Evolutionary conservation across 1,139 yeast species (phyloP), one percentile per base, ranked within the genome.

Genomic region (Kodamaea sp.): DNA sequence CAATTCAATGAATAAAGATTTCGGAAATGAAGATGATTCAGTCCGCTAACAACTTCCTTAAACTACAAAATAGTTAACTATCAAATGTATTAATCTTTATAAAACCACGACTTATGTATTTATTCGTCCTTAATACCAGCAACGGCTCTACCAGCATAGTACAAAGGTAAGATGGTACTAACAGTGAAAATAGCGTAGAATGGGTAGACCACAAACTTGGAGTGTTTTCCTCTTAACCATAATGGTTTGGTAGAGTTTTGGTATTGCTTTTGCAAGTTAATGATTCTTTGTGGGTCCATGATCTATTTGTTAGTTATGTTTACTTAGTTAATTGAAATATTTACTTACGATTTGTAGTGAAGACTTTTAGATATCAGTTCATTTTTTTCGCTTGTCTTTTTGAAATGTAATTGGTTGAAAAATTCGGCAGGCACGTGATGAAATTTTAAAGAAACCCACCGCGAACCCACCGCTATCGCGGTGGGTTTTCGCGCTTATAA

Each of bases 161-260:
- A 79, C 52, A 84, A 69, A 54, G 95, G 86, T 49, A 79, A 76
- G 49, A 77, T 75, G 42, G 88, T 76, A 53, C 89, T 73, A 47
- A 84, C 74, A 48, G 90, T 73, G 72, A 89, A 85, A 52, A 86
- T 73, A 52, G 89, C 94, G 75, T 81, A 86, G 79, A 84, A 90
- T 63, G 97, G 97, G 70, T 84, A 86, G 54, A 89, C 78, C 63
- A 84, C 70, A 59, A 78, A 70, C 71, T 86, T 87, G 53, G 96
- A 81, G 70, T 90, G 81, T 50, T 71, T 63, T 35, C 75, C 75
- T 75, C 83, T 81, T 74, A 80, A 70, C 88, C 87, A 84, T 63
- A 84, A 75, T 58, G 82, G 84, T 68, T 82, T 79, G 60, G 75
- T 67, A 49, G 90, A 75, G 54, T 69, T 60, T 70, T 84, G 94